Percentiles rank a stretch among this genome's conserved stretches.
Conservation (phyloP, 306 rosid genomes). For the Pyrus bretschneideri region DNA sequence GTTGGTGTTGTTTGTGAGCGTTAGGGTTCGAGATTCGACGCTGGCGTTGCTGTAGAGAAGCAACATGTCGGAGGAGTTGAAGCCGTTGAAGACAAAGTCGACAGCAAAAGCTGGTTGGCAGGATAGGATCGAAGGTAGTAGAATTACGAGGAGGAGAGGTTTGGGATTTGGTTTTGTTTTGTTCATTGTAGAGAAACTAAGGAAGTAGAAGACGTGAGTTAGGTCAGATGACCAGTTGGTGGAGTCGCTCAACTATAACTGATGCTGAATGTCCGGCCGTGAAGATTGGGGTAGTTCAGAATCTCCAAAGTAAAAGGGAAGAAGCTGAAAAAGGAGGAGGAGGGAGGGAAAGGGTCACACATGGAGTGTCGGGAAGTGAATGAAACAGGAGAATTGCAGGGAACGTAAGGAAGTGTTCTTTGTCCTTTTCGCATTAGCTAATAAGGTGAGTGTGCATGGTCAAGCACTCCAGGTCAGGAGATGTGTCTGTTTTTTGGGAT, state of each 20-base stretch:
- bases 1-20: slow-evolving; percentile 53
- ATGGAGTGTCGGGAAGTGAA: not conserved
- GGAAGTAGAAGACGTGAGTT: not conserved
- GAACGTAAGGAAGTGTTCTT: not conserved
- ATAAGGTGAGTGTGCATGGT: not conserved
- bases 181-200: slow-evolving; percentile 23
- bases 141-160: slow-evolving; percentile 10
- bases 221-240: too few relatives aligned
- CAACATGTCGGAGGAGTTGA: slow-evolving; percentile 42
- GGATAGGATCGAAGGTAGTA: slow-evolving; percentile 9
- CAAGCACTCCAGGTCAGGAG: not conserved
- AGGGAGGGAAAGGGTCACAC: not conserved
- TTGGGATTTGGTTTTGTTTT: not conserved
- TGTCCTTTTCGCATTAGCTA: not conserved
- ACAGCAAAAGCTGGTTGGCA: slow-evolving; percentile 23
- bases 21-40: slow-evolving; percentile 39
- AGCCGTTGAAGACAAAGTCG: slow-evolving; percentile 71
- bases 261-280: not conserved
- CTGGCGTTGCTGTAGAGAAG: slow-evolving; percentile 60
- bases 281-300: not conserved
- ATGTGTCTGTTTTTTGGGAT: not conserved
- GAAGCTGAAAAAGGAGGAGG: not conserved
- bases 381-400: not conserved
- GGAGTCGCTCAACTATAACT: too few relatives aligned
- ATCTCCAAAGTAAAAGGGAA: not conserved